Percentiles rank a stretch among this genome's conserved stretches.
These are phyloP conservation scores for Podospora australis DNA, from an alignment of 495 filamentous ascomycete species.

Conservation along the genomic window DNA sequence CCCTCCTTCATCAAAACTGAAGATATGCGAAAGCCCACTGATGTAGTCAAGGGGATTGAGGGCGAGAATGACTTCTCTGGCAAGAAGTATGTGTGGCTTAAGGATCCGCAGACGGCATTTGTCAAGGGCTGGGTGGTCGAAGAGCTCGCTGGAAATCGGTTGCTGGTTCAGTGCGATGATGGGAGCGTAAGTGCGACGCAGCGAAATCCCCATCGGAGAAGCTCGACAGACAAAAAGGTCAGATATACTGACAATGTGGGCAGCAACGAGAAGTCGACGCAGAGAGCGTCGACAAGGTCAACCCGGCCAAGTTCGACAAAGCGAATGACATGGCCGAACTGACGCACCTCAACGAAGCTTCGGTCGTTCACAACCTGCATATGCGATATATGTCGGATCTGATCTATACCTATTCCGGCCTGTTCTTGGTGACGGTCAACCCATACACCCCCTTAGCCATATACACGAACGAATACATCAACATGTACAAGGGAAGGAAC, in stretches of 20 bases:
- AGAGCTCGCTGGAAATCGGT: slow-evolving; percentile 56
- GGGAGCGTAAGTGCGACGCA: slow-evolving; percentile 65
- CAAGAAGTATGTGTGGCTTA: slow-evolving; percentile 97
- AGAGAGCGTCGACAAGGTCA: slow-evolving; percentile 94
- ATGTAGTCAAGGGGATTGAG: slow-evolving; percentile 71
- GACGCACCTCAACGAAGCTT: slow-evolving; percentile 95
- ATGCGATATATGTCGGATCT: slow-evolving; percentile 89
- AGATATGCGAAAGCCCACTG: slow-evolving; percentile 56
- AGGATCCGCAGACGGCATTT: slow-evolving; percentile 80
- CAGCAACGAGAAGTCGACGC: slow-evolving; percentile 81
- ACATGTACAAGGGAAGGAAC: slow-evolving; percentile 87
- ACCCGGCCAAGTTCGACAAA: slow-evolving; percentile 98
- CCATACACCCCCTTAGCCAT: slow-evolving; percentile 93
- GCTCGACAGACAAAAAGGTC: too few species aligned
- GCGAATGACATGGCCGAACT: slow-evolving; percentile 98
- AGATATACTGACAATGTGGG: too few species aligned
- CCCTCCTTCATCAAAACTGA: slow-evolving; percentile 90
- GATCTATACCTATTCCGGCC: slow-evolving; percentile 97
- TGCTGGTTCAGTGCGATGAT: slow-evolving; percentile 91
- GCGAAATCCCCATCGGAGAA: too few species aligned
- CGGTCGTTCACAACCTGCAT: slow-evolving; percentile 94
- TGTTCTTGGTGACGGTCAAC: slow-evolving; percentile 96
- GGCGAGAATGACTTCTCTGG: slow-evolving; percentile 98
- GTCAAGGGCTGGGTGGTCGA: slow-evolving; percentile 87
- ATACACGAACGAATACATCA: slow-evolving; percentile 93